These are phyloP conservation scores for Cryptomeria japonica DNA, from an alignment of 75 land plant genomes.

Conservation along the genomic window DNA sequence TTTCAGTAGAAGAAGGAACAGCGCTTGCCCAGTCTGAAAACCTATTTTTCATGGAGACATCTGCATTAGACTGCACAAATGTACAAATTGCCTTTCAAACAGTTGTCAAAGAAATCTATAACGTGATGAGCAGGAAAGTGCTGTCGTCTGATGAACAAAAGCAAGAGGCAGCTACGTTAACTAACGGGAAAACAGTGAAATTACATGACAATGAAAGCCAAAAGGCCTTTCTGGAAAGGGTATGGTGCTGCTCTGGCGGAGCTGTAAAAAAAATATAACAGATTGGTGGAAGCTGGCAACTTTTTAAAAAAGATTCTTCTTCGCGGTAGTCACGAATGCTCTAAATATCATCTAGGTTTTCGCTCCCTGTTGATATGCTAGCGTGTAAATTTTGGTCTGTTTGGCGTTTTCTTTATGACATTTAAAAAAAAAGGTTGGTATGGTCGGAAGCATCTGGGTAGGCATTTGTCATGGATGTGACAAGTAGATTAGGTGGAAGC, in stretches of 20 bases:
- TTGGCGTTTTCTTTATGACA: background rate
- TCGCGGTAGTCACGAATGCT: background rate
- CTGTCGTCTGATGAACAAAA: conserved; percentile 9
- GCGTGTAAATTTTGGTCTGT: background rate
- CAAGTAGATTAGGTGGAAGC: no score
- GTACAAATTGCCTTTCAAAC: conserved; percentile 26
- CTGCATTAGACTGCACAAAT: conserved; percentile 34
- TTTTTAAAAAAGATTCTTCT: background rate
- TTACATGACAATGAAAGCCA: background rate
- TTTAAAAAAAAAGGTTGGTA: no score
- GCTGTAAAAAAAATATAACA: background rate
- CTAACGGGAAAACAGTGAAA: background rate
- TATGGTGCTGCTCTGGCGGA: conserved; percentile 1
- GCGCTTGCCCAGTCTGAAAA: conserved; percentile 24
- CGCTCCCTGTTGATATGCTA: background rate
- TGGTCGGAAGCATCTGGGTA: no score
- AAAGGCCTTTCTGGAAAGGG: background rate
- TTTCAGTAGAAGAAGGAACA: conserved; percentile 24
- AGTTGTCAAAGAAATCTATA: conserved; percentile 24
- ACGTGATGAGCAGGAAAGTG: conserved; percentile 14
- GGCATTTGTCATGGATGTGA: no score
- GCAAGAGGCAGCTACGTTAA: background rate
- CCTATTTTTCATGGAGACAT: conserved; percentile 30
- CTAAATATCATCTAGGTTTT: background rate
- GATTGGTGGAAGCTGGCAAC: background rate